These are phyloP conservation scores for Nadsonia starkeyi-henricii DNA, from an alignment of 1,139 yeast species.

Conservation along the genomic window DNA sequence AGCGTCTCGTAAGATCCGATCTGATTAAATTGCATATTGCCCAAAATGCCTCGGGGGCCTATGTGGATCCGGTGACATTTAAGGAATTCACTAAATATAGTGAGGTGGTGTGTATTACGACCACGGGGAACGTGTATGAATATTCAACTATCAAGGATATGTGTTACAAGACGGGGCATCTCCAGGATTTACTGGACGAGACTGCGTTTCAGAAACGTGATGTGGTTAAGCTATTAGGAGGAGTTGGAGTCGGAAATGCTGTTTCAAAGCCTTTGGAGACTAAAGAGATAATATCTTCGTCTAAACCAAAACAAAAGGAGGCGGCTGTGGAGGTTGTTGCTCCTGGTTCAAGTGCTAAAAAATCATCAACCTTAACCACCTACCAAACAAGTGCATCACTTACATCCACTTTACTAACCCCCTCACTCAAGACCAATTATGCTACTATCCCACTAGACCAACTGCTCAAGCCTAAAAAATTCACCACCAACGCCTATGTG, in stretches of 20 bases:
- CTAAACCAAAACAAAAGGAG: conserved; percentile 5
- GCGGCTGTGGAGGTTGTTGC: background rate
- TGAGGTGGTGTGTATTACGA: conserved; percentile 20
- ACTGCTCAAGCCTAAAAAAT: background rate
- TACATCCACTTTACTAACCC: conserved; percentile 12
- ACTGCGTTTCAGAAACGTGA: conserved; percentile 20
- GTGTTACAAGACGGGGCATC: conserved; percentile 19
- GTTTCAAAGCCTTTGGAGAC: background rate
- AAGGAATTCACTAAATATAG: conserved; percentile 20
- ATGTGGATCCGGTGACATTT: conserved; percentile 23
- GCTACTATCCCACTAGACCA: background rate
- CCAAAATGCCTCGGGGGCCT: conserved; percentile 18
- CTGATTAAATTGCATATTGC: conserved; percentile 19
- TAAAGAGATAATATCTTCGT: background rate
- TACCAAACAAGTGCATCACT: conserved; percentile 16
- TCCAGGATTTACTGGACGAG: conserved; percentile 23
- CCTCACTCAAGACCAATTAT: background rate
- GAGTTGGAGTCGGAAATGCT: conserved; percentile 13
- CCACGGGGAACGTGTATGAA: conserved; percentile 24
- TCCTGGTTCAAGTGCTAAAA: background rate
- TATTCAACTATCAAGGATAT: conserved; percentile 21
- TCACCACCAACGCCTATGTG: background rate
- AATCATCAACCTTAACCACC: conserved; percentile 7
- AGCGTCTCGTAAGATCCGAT: conserved; percentile 14
- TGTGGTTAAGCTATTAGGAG: conserved; percentile 18